These are phyloP conservation scores for Gnetum montanum DNA, from an alignment of 75 land plant genomes.

Conservation along the genomic window DNA sequence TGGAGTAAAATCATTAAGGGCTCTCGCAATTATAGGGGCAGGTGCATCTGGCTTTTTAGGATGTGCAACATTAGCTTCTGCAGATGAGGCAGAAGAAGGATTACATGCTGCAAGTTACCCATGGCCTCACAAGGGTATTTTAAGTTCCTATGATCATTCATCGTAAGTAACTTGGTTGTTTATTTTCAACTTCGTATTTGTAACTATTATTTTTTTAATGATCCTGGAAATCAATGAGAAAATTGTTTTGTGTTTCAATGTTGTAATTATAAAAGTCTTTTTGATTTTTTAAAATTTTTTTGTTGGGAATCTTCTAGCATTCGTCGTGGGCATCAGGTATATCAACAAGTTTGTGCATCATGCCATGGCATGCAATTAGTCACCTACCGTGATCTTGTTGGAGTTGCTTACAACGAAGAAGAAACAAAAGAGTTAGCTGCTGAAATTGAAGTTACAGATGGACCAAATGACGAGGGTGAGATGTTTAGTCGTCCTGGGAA, in stretches of 20 bases:
- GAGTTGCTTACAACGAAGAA: constrained; percentile 96
- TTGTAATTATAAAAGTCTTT: no score
- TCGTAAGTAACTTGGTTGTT: constrained; percentile 38
- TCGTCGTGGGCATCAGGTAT: constrained; percentile 96
- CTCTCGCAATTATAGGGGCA: constrained; percentile 64
- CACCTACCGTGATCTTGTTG: constrained; percentile 88
- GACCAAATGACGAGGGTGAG: constrained; percentile 98
- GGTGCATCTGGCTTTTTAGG: constrained; percentile 68
- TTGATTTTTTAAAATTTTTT: no score
- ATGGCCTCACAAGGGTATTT: constrained; percentile 86
- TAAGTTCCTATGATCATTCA: constrained; percentile 87
- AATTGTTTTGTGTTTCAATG: no score
- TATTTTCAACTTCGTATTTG: no score
- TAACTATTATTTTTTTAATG: no score
- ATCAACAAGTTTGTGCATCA: constrained; percentile 94
- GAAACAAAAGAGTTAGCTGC: constrained; percentile 92
- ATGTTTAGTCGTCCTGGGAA: constrained; percentile 97
- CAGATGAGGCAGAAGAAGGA: constrained; percentile 97
- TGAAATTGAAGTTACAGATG: constrained; percentile 92
- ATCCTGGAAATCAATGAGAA: no score
- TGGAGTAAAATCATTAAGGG: constrained; percentile 37
- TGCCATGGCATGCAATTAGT: constrained; percentile 90
- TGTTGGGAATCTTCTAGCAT: constrained; percentile 34
- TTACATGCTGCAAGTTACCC: constrained; percentile 63
- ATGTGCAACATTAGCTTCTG: constrained; percentile 59